Conservation (phyloP, 768 basidiomycete genomes). For the Lentinula lateritia region DNA sequence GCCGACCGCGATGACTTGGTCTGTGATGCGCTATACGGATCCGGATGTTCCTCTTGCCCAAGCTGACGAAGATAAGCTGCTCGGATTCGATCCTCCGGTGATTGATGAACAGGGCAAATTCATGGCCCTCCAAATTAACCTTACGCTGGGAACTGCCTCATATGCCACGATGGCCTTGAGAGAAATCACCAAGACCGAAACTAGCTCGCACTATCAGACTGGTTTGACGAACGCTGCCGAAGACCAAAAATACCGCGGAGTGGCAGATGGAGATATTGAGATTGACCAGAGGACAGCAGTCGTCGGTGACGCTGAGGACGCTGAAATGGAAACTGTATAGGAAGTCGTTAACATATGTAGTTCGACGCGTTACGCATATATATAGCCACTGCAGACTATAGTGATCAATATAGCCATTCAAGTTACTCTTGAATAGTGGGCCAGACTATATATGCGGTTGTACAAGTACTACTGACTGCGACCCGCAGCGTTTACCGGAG, state of each 20-base stretch:
- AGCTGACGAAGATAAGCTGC: conserved; percentile 90
- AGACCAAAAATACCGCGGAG: conserved; percentile 75
- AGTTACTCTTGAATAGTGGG: too few relatives aligned
- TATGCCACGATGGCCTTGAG: conserved; percentile 98
- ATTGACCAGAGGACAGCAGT: conserved; percentile 22
- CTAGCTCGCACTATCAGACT: conserved; percentile 88
- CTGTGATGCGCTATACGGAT: conserved; percentile 82
- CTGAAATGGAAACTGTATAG: not conserved
- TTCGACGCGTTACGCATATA: too few relatives aligned
- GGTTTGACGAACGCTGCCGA: conserved; percentile 69
- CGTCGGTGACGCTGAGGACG: conserved; percentile 13
- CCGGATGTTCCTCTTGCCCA: conserved; percentile 90
- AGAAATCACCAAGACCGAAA: conserved; percentile 93
- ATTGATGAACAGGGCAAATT: conserved; percentile 73
- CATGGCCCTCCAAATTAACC: conserved; percentile 77
- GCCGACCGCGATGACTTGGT: conserved; percentile 80
- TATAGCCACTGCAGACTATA: too few relatives aligned
- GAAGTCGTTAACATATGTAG: not conserved
- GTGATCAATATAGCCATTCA: too few relatives aligned
- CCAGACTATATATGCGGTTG: not conserved
- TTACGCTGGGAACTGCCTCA: conserved; percentile 85
- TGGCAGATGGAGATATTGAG: conserved; percentile 22
- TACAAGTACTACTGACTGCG: not conserved
- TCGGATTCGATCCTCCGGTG: conserved; percentile 72
- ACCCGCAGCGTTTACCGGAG: not conserved